Percentiles rank a stretch among this genome's conserved stretches.
Conservation (phyloP, 2,329 filamentous ascomycete genomes). For the Beauveria rudraprayagi region DNA sequence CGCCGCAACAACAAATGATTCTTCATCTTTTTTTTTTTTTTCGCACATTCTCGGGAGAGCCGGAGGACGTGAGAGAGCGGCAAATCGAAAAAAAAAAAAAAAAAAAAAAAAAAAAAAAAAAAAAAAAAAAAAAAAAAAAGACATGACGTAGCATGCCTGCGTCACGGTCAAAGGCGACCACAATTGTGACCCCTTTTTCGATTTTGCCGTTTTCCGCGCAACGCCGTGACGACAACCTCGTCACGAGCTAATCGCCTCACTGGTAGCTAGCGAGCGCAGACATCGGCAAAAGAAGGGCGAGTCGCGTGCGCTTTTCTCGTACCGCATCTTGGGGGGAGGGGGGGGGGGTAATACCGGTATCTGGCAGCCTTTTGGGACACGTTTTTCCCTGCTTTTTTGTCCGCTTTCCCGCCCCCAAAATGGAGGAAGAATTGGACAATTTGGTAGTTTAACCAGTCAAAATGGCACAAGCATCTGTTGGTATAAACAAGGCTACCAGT, state of each 20-base stretch:
- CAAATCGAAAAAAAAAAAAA: background rate
- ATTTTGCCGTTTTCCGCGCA: background rate
- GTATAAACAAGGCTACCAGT: background rate
- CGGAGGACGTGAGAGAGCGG: background rate
- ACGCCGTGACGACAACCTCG: background rate
- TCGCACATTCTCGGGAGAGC: background rate
- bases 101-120: background rate
- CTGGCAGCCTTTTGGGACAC: background rate
- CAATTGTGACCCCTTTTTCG: constrained; percentile 1
- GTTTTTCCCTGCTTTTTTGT: constrained; percentile 1
- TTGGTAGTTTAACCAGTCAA: background rate
- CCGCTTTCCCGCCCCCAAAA: background rate
- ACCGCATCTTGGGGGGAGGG: too few species aligned
- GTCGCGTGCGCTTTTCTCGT: too few species aligned
- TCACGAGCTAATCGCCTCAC: background rate
- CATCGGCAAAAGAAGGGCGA: background rate
- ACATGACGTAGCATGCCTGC: constrained; percentile 2
- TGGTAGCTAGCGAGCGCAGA: background rate
- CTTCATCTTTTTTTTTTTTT: background rate
- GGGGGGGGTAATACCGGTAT: too few species aligned
- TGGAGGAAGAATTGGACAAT: background rate
- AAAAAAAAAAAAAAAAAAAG: background rate
- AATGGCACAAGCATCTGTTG: too few species aligned
- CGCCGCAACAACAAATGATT: background rate
- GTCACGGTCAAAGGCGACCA: background rate